Percentiles rank a stretch among this genome's conserved stretches.
Conservation (phyloP, 1,139 yeast genomes). For the Torulaspora globosa region DNA sequence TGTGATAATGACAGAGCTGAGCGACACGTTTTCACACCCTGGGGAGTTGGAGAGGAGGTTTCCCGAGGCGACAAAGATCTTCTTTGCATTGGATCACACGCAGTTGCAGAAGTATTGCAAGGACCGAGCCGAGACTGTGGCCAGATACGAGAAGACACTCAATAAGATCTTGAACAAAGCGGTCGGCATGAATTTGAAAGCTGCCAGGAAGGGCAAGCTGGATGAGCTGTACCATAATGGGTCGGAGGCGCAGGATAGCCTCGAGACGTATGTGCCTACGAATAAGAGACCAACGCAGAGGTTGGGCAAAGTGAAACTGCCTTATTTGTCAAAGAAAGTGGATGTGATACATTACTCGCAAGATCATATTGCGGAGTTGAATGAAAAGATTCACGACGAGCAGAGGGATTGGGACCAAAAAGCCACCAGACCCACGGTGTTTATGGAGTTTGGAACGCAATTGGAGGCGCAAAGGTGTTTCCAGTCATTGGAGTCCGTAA, state of each 20-base stretch:
- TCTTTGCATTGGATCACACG: conserved; percentile 60
- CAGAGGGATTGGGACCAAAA: conserved; percentile 44
- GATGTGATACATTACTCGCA: conserved; percentile 59
- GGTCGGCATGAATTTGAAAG: conserved; percentile 50
- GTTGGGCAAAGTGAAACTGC: conserved; percentile 42
- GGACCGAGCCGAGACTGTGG: conserved; percentile 53
- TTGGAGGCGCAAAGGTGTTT: conserved; percentile 66
- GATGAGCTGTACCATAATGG: conserved; percentile 27
- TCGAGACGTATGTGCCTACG: conserved; percentile 49
- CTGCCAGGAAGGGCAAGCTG: conserved; percentile 48
- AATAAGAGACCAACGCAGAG: conserved; percentile 69
- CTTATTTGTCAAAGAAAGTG: conserved; percentile 47
- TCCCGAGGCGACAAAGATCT: conserved; percentile 56
- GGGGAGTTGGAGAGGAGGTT: conserved; percentile 51
- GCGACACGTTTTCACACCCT: conserved; percentile 48
- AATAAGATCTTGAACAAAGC: conserved; percentile 55
- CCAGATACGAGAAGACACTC: conserved; percentile 56
- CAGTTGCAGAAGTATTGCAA: conserved; percentile 50
- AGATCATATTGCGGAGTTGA: conserved; percentile 52
- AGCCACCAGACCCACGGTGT: conserved; percentile 50
- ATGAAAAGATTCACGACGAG: conserved; percentile 49
- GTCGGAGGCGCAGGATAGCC: conserved; percentile 48
- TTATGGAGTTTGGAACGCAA: conserved; percentile 68
- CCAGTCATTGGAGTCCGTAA: conserved; percentile 53
- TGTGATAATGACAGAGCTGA: conserved; percentile 60